A percentile compares a stretch with the other conserved stretches of the same genome.
phyloP scores from a whole-genome alignment of 1,284 basidiomycete genomes.

The Chondrostereum purpureum region DNA sequence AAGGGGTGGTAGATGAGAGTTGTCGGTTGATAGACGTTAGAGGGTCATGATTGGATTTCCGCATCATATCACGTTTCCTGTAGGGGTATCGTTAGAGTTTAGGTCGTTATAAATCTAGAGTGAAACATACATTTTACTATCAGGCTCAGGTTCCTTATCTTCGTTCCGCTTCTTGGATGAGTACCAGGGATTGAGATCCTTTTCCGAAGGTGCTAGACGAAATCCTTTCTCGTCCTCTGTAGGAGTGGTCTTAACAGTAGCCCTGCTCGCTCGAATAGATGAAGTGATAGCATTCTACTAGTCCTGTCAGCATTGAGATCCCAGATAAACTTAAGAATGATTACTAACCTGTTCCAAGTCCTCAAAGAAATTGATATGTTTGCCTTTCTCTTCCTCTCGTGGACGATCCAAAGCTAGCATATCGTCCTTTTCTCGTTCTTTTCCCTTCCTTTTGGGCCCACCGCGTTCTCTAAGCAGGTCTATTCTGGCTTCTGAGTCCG shows the following conservation, averaged over 20 bases:
- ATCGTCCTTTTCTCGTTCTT: slow-evolving; percentile 32
- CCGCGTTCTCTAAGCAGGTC: slow-evolving; percentile 56
- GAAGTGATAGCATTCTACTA: slow-evolving; percentile 37
- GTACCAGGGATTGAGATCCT: slow-evolving; percentile 79
- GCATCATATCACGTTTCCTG: slow-evolving; percentile 56
- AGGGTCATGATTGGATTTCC: slow-evolving; percentile 63
- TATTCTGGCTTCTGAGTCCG: slow-evolving; percentile 80
- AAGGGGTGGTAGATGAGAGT: slow-evolving; percentile 33
- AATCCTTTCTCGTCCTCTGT: slow-evolving; percentile 69
- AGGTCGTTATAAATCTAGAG: slow-evolving; percentile 8
- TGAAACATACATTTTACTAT: slow-evolving; percentile 26
- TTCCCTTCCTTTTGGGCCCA: slow-evolving; percentile 33
- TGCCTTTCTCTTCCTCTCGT: slow-evolving; percentile 25
- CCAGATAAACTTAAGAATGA: slow-evolving; percentile 1
- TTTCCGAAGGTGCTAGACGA: slow-evolving; percentile 61
- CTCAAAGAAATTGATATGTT: slow-evolving; percentile 77
- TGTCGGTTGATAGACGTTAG: slow-evolving; percentile 67
- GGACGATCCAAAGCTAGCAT: slow-evolving; percentile 19
- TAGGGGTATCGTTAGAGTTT: slow-evolving; percentile 1
- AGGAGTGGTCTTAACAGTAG: slow-evolving; percentile 35
- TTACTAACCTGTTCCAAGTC: slow-evolving; percentile 57
- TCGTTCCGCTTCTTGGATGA: slow-evolving; percentile 27
- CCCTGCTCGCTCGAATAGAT: slow-evolving; percentile 36
- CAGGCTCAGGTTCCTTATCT: slow-evolving; percentile 21
- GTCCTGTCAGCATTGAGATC: neutral